Evolutionary conservation across 495 filamentous ascomycete species (phyloP), one percentile per base, ranked within the genome.

Genomic region (Xanthoparmelia taractica): DNA sequence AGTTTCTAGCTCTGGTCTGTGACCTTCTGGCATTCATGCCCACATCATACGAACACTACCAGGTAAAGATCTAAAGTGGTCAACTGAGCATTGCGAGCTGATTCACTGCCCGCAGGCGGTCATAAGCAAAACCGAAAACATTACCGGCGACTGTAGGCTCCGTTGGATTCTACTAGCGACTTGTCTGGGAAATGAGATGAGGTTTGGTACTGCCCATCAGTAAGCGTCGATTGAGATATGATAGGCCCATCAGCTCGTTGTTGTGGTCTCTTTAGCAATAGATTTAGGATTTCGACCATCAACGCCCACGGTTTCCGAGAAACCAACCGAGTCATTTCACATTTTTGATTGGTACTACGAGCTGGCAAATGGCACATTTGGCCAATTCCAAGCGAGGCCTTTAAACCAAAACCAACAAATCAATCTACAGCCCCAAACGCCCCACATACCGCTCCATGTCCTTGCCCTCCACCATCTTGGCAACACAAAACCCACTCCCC

Each of bases 401-500:
- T 27, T 27, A 2, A 25, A n/a, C 8, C 23, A 12, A 12, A 37
- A 8, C 5, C 17, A 37, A 40, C 6, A 15, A 18, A 2, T 37
- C 6, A 31, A n/a, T 20, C 58, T 41, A 70, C 37, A 66, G 12
- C 1, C 72, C 74, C 58, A 85, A 66, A 7, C 71, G 70, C 34
- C 72, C 75, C 38, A 89, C 73, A 74, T 84, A 81, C 2, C 73
- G 81, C 43, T 75, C 79, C 20, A 76, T 70, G 58, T 70, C 65
- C 57, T 74, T 68, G 3, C 83, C 84, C 66, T 77, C 72, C 17
- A 86, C 75, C 81, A 89, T 78, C 73, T 87, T 82, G 5, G 81
- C 81, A 67, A 88, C 69, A n/a, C 87, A 80, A 57, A 78, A 79
- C 1, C 87, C 86, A n/a, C 85, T 88, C 38, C 86, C 87, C 55